Percentiles rank a stretch among this genome's conserved stretches.
phyloP scores from a whole-genome alignment of 164 flowering plant genomes.

The Tinospora cordifolia region DNA sequence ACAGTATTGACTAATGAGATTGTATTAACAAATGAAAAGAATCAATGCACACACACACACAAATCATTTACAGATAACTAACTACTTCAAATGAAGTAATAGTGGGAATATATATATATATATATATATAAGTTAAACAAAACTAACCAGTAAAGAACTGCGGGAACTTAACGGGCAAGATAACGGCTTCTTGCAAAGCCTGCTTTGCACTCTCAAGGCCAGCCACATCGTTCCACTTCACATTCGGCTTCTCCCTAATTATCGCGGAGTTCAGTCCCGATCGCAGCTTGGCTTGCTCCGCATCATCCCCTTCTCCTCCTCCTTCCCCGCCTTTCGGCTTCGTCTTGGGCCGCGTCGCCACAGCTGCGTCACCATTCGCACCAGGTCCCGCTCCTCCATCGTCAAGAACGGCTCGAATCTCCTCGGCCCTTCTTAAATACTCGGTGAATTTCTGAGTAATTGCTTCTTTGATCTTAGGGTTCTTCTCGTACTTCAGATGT shows the following conservation, averaged over 20 bases:
- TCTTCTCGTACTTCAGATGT: conserved; percentile 93
- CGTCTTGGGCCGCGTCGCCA: conserved; percentile 66
- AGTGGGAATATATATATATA: background rate
- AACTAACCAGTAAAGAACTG: conserved; percentile 73
- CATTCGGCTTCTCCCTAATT: conserved; percentile 87
- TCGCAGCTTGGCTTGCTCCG: conserved; percentile 75
- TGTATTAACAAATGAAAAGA: too few relatives aligned
- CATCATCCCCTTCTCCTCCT: conserved; percentile 43
- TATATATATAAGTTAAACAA: too few relatives aligned
- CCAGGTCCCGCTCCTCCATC: conserved; percentile 80
- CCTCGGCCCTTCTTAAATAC: conserved; percentile 94
- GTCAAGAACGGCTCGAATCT: conserved; percentile 83
- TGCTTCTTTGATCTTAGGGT: conserved; percentile 85
- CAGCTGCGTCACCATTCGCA: conserved; percentile 73
- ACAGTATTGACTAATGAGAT: too few relatives aligned
- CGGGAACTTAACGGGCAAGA: conserved; percentile 81
- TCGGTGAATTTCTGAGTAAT: conserved; percentile 93
- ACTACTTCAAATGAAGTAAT: background rate
- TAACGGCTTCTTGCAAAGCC: conserved; percentile 82
- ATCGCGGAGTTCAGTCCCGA: conserved; percentile 85
- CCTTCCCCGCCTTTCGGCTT: conserved; percentile 67
- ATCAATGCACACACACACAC: too few relatives aligned
- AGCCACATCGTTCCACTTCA: conserved; percentile 96
- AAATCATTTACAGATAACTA: background rate
- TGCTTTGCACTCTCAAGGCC: conserved; percentile 94